Evolutionary conservation across 306 rosid species (phyloP).

Genomic region (Rubus idaeus): DNA sequence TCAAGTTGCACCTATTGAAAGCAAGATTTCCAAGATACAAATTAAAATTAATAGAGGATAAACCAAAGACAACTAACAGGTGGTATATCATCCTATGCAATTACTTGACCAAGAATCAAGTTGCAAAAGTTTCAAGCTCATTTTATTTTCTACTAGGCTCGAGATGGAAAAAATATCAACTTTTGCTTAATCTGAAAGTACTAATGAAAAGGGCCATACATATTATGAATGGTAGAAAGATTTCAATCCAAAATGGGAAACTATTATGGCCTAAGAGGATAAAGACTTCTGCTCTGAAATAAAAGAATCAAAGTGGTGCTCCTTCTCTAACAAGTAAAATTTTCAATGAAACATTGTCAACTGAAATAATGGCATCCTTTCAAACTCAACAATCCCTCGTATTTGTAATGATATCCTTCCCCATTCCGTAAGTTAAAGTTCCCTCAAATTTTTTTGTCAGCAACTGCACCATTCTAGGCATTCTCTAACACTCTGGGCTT

Average conservation of each 20-base stretch:
- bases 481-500: not conserved
- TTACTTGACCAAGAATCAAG: not conserved
- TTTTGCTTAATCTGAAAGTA: not conserved
- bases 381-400: not conserved
- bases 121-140: not conserved
- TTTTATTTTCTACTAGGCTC: not conserved
- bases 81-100: not conserved
- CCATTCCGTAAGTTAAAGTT: not conserved
- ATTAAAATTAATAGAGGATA: constrained; percentile 7
- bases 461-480: not conserved
- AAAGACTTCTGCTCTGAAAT: not conserved
- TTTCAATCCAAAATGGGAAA: not conserved
- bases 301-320: not conserved
- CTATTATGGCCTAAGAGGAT: not conserved
- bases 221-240: not conserved
- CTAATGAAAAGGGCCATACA: not conserved
- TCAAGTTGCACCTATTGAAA: constrained; percentile 70
- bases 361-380: not conserved
- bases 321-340: not conserved
- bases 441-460: not conserved
- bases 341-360: not conserved
- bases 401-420: not conserved
- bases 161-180: not conserved
- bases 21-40: constrained; percentile 23
- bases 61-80: not conserved